Percentiles rank a stretch among this genome's conserved stretches.
Conservation (phyloP, 352 stramenopile species). For the Pythium grandisporangium region DNA sequence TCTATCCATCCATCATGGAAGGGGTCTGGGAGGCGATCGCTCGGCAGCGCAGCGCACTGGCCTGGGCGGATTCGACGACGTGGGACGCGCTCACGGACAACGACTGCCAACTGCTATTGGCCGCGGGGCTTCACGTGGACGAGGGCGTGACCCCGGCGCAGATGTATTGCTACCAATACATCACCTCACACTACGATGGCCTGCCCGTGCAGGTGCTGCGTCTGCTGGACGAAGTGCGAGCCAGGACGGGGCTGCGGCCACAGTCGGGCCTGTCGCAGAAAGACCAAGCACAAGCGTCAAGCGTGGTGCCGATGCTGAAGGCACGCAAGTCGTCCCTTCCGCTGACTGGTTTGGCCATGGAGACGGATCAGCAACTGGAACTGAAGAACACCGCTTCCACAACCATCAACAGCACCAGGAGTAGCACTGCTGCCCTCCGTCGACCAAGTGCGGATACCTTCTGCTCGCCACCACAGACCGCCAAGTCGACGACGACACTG, state of each 20-base stretch:
- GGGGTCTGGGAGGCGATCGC: slow-evolving; percentile 13
- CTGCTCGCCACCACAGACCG: no score
- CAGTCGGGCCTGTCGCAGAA: no score
- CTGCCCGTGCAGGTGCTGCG: slow-evolving; percentile 19
- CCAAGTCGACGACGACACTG: background rate
- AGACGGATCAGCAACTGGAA: no score
- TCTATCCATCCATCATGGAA: no score
- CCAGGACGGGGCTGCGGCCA: no score
- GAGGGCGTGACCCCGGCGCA: slow-evolving; percentile 12
- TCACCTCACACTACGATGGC: slow-evolving; percentile 14
- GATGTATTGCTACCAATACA: slow-evolving; percentile 27
- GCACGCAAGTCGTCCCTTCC: no score
- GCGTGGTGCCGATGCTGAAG: no score
- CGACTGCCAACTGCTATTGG: slow-evolving; percentile 19
- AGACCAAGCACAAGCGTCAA: slow-evolving; percentile 8
- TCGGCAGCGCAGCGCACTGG: slow-evolving; percentile 3
- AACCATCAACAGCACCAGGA: no score
- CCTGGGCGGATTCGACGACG: background rate
- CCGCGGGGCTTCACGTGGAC: slow-evolving; percentile 15
- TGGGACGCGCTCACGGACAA: slow-evolving; percentile 16
- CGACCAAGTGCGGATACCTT: no score
- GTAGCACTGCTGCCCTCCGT: no score
- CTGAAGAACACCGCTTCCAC: no score
- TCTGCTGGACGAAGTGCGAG: slow-evolving; percentile 9
- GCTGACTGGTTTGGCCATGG: no score